Evolutionary conservation across 1,139 yeast species (phyloP).

Genomic region (Candida albicans): DNA sequence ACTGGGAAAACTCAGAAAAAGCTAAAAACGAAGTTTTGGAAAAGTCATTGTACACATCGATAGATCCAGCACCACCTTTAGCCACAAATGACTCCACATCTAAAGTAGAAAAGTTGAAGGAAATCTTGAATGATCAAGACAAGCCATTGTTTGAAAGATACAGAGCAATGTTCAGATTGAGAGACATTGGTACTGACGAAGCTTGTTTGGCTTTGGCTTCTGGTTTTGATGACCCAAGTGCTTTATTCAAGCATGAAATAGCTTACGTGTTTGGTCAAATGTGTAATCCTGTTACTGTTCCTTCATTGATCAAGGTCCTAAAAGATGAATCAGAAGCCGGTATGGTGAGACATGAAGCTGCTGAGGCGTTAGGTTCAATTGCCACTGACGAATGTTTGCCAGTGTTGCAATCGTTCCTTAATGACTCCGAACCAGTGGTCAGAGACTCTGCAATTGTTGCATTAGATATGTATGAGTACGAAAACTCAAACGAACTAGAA

Average conservation of each 20-base stretch:
- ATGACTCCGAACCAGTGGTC: slow-evolving; percentile 85
- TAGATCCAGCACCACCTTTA: slow-evolving; percentile 98
- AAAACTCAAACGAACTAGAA: slow-evolving; percentile 81
- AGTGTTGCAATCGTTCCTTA: slow-evolving; percentile 71
- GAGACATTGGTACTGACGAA: slow-evolving; percentile 92
- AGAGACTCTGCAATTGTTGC: slow-evolving; percentile 97
- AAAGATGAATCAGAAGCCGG: slow-evolving; percentile 81
- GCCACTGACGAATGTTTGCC: slow-evolving; percentile 97
- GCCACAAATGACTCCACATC: slow-evolving; percentile 55
- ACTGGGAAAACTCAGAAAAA: slow-evolving; percentile 79
- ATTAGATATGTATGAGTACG: slow-evolving; percentile 96
- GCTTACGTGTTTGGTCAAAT: slow-evolving; percentile 98
- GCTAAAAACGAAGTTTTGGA: slow-evolving; percentile 68
- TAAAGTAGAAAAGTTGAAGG: slow-evolving; percentile 62
- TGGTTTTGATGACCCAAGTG: slow-evolving; percentile 88
- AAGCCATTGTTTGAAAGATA: slow-evolving; percentile 89
- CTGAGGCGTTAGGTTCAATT: slow-evolving; percentile 96
- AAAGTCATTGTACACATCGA: slow-evolving; percentile 75
- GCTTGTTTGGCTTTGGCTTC: slow-evolving; percentile 90
- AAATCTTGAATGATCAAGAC: slow-evolving; percentile 70
- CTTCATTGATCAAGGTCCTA: slow-evolving; percentile 79
- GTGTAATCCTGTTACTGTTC: slow-evolving; percentile 91
- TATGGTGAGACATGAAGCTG: slow-evolving; percentile 99
- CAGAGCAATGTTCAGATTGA: slow-evolving; percentile 96
- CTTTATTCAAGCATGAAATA: slow-evolving; percentile 94